These are phyloP conservation scores for Cryptosporidium canis DNA, from an alignment of 169 alveolate species.

Conservation along the genomic window DNA sequence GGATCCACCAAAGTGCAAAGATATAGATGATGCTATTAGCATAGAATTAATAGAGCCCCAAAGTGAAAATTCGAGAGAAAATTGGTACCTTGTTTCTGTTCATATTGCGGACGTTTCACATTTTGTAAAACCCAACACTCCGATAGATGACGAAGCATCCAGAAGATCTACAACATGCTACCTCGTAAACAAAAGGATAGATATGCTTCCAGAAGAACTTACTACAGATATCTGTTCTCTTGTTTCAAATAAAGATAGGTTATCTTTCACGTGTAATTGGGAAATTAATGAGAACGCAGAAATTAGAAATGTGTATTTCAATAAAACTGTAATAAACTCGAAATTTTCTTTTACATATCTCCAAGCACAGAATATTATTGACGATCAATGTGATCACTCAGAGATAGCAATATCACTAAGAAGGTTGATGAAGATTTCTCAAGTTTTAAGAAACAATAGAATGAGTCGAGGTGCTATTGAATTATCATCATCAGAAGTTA, in stretches of 20 bases:
- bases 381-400: constrained; percentile 82
- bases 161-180: constrained; percentile 95
- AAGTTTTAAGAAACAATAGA: constrained; percentile 86
- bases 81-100: constrained; percentile 92
- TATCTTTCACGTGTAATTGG: constrained; percentile 94
- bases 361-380: constrained; percentile 90
- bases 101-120: constrained; percentile 99
- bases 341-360: constrained; percentile 89
- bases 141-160: constrained; percentile 98
- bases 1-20: constrained; percentile 99
- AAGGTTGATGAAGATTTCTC: constrained; percentile 87
- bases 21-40: constrained; percentile 98
- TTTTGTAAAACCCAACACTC: constrained; percentile 94
- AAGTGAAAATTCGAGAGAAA: constrained; percentile 79
- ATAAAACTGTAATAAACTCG: constrained; percentile 91
- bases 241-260: constrained; percentile 90
- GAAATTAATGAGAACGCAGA: constrained; percentile 88
- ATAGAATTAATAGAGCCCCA: constrained; percentile 79
- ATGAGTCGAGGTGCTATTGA: constrained; percentile 95
- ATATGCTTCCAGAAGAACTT: constrained; percentile 97
- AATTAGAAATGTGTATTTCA: constrained; percentile 82
- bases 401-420: constrained; percentile 85
- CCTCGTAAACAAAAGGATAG: constrained; percentile 97
- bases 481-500: constrained; percentile 94
- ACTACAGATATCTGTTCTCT: constrained; percentile 95